Evolutionary conservation across 139 green algal genomes (phyloP).

Genomic region (Coccomyxa sp.): DNA sequence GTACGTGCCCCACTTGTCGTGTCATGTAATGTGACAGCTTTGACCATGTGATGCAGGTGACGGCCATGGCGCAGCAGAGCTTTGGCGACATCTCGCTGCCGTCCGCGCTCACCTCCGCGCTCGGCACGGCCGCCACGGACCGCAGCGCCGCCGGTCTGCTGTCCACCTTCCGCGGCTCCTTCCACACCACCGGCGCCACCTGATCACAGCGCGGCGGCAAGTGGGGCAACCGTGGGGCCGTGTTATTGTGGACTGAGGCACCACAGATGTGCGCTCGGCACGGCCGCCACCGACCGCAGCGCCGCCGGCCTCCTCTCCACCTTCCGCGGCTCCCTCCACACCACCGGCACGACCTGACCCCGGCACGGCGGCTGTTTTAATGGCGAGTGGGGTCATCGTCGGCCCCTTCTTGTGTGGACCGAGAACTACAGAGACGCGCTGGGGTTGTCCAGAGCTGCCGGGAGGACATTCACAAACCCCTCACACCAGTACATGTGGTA

Average conservation of each 20-base stretch:
- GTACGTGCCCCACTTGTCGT: too few relatives aligned
- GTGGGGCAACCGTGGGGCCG: too few relatives aligned
- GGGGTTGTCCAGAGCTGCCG: not conserved
- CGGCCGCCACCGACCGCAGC: not conserved
- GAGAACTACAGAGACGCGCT: not conserved
- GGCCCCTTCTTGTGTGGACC: too few relatives aligned
- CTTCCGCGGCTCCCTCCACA: not conserved
- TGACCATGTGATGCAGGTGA: not conserved
- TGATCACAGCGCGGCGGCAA: too few relatives aligned
- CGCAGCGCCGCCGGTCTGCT: not conserved
- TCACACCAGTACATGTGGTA: too few relatives aligned
- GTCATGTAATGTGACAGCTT: too few relatives aligned
- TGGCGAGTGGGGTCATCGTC: too few relatives aligned
- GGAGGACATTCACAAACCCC: too few relatives aligned
- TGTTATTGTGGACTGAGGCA: too few relatives aligned
- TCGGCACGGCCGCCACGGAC: not conserved
- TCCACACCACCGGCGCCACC: not conserved
- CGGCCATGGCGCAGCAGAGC: conserved; percentile 15
- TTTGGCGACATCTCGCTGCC: conserved; percentile 7
- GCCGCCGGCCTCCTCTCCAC: not conserved
- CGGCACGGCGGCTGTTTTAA: too few relatives aligned
- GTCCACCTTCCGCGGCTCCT: not conserved
- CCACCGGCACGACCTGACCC: too few relatives aligned
- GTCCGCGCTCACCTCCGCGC: conserved; percentile 2
- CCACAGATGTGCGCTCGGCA: not conserved